Conservation (phyloP, 768 basidiomycete genomes). For the Scleroderma citrinum region DNA sequence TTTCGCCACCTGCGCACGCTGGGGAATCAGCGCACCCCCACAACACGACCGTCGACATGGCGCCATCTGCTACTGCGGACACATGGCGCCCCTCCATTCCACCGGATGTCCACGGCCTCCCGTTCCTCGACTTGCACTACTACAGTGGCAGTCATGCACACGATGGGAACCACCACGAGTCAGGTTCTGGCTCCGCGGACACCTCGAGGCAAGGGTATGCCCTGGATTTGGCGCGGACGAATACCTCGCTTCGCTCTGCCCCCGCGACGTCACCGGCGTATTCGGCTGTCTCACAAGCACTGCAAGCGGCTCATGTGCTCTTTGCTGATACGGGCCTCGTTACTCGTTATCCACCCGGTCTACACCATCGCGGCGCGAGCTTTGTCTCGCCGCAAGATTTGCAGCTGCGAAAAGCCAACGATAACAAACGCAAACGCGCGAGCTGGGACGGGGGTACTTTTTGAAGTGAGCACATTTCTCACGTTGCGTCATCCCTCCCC, state of each 20-base stretch:
- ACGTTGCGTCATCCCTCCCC: slow-evolving; percentile 7
- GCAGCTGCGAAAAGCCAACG: slow-evolving; percentile 39
- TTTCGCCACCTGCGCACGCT: slow-evolving; percentile 16
- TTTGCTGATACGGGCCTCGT: slow-evolving; percentile 13
- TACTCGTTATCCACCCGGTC: slow-evolving; percentile 10
- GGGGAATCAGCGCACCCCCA: slow-evolving; percentile 19
- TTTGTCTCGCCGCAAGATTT: slow-evolving; percentile 50
- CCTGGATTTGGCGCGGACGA: slow-evolving; percentile 44
- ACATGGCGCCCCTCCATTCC: slow-evolving; percentile 26
- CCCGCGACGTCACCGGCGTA: slow-evolving; percentile 17
- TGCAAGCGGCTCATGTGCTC: slow-evolving; percentile 29
- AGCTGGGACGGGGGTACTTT: slow-evolving; percentile 49
- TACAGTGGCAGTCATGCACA: slow-evolving; percentile 34
- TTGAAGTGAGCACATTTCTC: slow-evolving; percentile 7
- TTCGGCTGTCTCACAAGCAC: slow-evolving; percentile 26
- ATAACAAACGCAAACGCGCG: slow-evolving; percentile 52
- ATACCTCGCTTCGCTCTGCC: slow-evolving; percentile 23
- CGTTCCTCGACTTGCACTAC: slow-evolving; percentile 73
- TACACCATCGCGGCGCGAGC: slow-evolving; percentile 47
- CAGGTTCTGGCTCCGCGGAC: slow-evolving; percentile 17
- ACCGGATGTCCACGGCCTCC: slow-evolving; percentile 42
- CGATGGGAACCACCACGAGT: slow-evolving; percentile 25
- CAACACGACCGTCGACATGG: slow-evolving; percentile 7
- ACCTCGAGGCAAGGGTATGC: slow-evolving; percentile 40
- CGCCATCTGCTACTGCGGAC: slow-evolving; percentile 6